A percentile compares a stretch with the other conserved stretches of the same genome.
Conservation (phyloP, 805 yeast genomes). For the Wickerhamomyces queroliae region DNA sequence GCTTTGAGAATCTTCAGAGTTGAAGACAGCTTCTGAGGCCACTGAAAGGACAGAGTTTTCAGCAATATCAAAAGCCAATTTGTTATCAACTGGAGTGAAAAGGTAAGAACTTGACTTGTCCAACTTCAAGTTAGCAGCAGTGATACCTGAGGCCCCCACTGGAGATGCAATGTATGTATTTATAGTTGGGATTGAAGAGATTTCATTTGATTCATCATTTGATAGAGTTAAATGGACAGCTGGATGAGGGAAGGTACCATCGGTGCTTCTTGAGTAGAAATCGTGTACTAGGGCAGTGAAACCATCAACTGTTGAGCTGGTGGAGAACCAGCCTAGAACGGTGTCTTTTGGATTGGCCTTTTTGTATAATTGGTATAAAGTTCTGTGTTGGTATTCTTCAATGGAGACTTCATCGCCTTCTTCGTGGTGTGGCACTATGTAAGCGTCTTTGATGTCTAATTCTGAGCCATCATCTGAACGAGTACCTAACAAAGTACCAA, state of each 20-base stretch:
- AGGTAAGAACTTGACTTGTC: slow-evolving; percentile 43
- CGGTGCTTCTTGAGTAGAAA: slow-evolving; percentile 64
- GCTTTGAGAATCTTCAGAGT: slow-evolving; percentile 17
- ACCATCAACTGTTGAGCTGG: slow-evolving; percentile 54
- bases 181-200: slow-evolving; percentile 48
- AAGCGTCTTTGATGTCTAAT: slow-evolving; percentile 68
- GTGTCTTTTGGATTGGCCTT: slow-evolving; percentile 73
- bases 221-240: slow-evolving; percentile 76
- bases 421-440: slow-evolving; percentile 76
- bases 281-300: slow-evolving; percentile 77
- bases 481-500: slow-evolving; percentile 78
- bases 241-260: slow-evolving; percentile 68
- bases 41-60: slow-evolving; percentile 55
- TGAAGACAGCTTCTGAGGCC: slow-evolving; percentile 33
- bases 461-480: slow-evolving; percentile 81
- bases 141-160: slow-evolving; percentile 47
- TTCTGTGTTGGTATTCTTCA: slow-evolving; percentile 69
- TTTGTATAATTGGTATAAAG: slow-evolving; percentile 65
- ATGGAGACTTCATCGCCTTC: slow-evolving; percentile 70
- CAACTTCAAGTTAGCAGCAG: slow-evolving; percentile 30
- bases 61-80: slow-evolving; percentile 47
- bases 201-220: slow-evolving; percentile 36
- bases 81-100: slow-evolving; percentile 72
- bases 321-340: slow-evolving; percentile 83
- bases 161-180: slow-evolving; percentile 74